phyloP scores from a whole-genome alignment of 306 rosid species.

The Malus asiatica region DNA sequence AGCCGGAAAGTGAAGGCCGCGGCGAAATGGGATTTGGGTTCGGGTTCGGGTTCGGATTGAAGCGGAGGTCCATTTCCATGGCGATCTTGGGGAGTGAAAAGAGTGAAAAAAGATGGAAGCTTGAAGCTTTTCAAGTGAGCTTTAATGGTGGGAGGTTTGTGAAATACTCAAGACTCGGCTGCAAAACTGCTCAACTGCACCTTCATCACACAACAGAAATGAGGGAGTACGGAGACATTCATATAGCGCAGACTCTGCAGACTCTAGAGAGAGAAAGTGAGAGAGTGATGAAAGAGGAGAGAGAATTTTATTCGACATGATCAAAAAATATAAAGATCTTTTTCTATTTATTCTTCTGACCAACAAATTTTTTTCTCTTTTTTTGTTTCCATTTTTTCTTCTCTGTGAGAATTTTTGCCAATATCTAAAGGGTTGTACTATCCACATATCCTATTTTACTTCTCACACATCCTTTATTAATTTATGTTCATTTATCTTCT shows the following conservation, averaged over 20 bases:
- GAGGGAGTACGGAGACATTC: constrained; percentile 10
- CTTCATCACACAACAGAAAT: constrained; percentile 1
- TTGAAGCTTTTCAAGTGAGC: neutral
- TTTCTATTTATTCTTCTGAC: neutral
- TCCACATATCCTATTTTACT: too few relatives aligned
- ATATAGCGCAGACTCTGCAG: constrained; percentile 10
- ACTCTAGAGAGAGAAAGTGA: neutral
- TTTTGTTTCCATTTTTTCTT: neutral
- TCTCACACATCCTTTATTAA: too few relatives aligned
- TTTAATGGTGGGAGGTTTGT: neutral
- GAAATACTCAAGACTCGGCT: neutral
- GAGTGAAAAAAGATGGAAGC: neutral
- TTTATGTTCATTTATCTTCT: too few relatives aligned
- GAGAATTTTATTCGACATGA: constrained; percentile 7
- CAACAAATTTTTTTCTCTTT: neutral
- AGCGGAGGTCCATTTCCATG: constrained; percentile 12
- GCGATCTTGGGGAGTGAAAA: neutral
- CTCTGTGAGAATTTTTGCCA: neutral
- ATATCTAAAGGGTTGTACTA: neutral
- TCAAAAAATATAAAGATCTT: neutral
- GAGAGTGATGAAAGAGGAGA: neutral
- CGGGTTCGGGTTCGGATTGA: constrained; percentile 13
- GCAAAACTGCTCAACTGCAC: constrained; percentile 5
- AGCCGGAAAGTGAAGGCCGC: constrained; percentile 4
- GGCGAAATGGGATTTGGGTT: constrained; percentile 10